These are phyloP conservation scores for Aspergillus terreus DNA, from an alignment of 2,329 filamentous ascomycete genomes.

Conservation along the genomic window DNA sequence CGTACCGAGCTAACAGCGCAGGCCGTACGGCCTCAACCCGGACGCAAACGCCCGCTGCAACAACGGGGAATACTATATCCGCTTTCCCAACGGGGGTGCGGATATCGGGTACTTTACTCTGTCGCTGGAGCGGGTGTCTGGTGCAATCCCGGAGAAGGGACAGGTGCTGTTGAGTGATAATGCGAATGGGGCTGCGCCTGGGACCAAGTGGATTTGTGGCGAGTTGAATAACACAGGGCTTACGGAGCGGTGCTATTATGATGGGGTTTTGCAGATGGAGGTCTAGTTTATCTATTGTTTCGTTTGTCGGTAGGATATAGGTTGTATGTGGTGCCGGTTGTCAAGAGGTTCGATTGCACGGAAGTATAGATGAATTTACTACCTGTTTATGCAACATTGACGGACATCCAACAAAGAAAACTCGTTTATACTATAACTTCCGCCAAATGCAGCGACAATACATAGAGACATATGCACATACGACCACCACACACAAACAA, in stretches of 20 bases:
- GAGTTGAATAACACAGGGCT: constrained; percentile 10
- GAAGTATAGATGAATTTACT: too few relatives aligned
- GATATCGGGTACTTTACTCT: constrained; percentile 20
- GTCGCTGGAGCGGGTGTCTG: constrained; percentile 17
- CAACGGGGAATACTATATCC: constrained; percentile 22
- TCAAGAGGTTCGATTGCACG: too few relatives aligned
- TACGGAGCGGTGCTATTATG: constrained; percentile 13
- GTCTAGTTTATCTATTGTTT: background rate
- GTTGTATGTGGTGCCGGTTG: too few relatives aligned
- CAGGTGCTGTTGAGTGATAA: constrained; percentile 11
- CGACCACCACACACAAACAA: background rate
- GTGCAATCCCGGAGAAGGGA: constrained; percentile 17
- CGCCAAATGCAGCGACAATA: background rate
- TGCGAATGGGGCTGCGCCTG: constrained; percentile 12
- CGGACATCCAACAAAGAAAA: too few relatives aligned
- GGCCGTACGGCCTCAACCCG: constrained; percentile 14
- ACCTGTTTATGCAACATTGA: too few relatives aligned
- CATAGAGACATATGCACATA: background rate
- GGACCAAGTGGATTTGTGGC: constrained; percentile 17
- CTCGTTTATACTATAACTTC: too few relatives aligned
- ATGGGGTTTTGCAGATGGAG: constrained; percentile 12
- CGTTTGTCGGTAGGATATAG: background rate
- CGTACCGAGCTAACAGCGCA: background rate
- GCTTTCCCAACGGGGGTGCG: constrained; percentile 16
- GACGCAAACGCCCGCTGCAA: constrained; percentile 19